Base-by-base conservation (phyloP, 2,329 filamentous ascomycete genomes). In the Penicillium brevicompactum region DNA sequence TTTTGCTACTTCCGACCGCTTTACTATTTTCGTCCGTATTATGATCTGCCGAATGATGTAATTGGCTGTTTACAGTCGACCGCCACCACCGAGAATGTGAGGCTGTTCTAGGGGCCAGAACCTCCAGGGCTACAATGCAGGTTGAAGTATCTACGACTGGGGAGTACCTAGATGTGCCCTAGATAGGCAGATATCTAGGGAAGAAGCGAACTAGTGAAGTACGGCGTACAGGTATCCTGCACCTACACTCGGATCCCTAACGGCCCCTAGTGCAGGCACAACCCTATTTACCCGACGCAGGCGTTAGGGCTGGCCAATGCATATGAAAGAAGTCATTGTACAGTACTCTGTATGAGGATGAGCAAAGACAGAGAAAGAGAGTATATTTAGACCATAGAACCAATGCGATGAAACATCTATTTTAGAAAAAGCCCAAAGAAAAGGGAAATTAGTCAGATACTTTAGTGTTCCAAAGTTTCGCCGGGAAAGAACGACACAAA, bases 221-320 rank as follows among this genome's bases (percentile, higher is more conserved):
- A 18, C 18, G 18, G 18, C 18, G 18, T 18, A 18, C 3, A 27
- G 24, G 24, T 27, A 27, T 27, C 8, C 24, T 27, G 24, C 24
- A 14, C 14, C 11, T 38, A 41, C 21, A 6, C 14, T 21, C 38
- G 10, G n/a, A 41, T 41, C 48, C 51, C 55, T 30, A 24, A 53
- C 43, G 49, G 50, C 37, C 51, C 51, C 45, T 53, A 37, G 49
- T 32, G 46, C 37, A 48, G 24, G 38, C 40, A 53, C 55, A 62
- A 55, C 63, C 63, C 63, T 65, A 65, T 57, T 54, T 63, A 59
- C 63, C 60, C 53, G 50, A 63, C 63, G 18, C 43, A 50, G 63
- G 42, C 18, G n/a, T 58, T 65, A 65, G 63, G 63, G 63, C 60
- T 64, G 59, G 51, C 51, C 46, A 47, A 30, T 41, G 52, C 57